Evolutionary conservation across 345 rosid species (phyloP), one percentile per base, ranked within the genome.

Genomic region (Citrus medica): DNA sequence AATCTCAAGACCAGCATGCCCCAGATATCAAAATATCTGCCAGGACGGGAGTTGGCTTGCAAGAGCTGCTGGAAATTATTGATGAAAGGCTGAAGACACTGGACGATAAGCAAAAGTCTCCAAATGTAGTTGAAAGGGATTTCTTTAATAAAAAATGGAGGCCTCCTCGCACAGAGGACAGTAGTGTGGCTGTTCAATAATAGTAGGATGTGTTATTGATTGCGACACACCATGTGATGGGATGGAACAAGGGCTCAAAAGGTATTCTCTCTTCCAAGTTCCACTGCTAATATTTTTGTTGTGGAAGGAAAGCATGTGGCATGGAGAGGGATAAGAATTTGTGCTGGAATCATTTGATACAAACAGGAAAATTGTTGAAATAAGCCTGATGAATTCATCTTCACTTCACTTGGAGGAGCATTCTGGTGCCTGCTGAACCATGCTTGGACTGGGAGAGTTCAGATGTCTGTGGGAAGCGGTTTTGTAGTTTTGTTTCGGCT

Each of bases 21-120:
- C 94, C 97, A 16, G 82, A 91, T 80, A 83, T 92, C 55, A 91
- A 85, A 86, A 80, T 86, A 83, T 96, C 98, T 24, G 98, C 98
- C 46, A 35, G 83, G 53, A 91, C 92, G 0, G 90, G 97, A 74
- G 94, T 87, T 63, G 97, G 98, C 69, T 79, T 92, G 82, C 93
- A 89, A 83, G 92, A 94, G 71, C 79, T 96, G 79, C 69, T 91
- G 83, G 80, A 87, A 76, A 76, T 91, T 16, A 83, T 96, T 3
- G 94, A 91, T 24, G 91, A 84, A 65, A 86, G 83, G 84, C 81
- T 95, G 73, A 80, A 87, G 78, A 72, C 73, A 1, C 84, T 66
- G 76, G 90, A 89, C 35, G 69, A 87, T 58, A 85, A 82, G 78
- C 76, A 60, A 5, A 85, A 86, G 82, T 76, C 82, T 37, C 70